phyloP scores from a whole-genome alignment of 306 rosid species.

The Citrullus mucosospermus region DNA sequence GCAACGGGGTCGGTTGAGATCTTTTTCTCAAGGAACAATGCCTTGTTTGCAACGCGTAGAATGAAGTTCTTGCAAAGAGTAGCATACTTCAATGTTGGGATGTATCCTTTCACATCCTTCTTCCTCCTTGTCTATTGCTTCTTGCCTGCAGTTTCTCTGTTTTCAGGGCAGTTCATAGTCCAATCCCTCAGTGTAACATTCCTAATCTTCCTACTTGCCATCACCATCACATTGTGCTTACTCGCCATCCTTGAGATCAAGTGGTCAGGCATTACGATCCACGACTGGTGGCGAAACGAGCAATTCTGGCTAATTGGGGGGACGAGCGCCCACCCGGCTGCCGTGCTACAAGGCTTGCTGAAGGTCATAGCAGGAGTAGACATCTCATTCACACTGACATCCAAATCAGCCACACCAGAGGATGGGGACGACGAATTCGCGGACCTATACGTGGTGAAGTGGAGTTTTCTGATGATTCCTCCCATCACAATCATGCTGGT shows the following conservation, averaged over 20 bases:
- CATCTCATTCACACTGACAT: conserved; percentile 70
- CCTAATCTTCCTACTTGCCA: conserved; percentile 48
- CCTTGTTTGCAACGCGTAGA: conserved; percentile 53
- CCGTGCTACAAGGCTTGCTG: conserved; percentile 66
- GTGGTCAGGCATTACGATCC: conserved; percentile 78
- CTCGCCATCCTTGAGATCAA: conserved; percentile 68
- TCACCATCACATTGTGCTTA: conserved; percentile 60
- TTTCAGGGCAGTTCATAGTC: conserved; percentile 75
- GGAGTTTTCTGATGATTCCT: conserved; percentile 88
- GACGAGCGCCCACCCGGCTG: conserved; percentile 81
- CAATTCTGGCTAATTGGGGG: conserved; percentile 89
- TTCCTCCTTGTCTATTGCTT: conserved; percentile 71
- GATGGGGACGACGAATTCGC: conserved; percentile 75
- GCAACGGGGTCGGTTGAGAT: conserved; percentile 85
- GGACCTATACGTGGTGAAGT: conserved; percentile 59
- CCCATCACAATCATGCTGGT: conserved; percentile 82
- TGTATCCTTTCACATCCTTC: conserved; percentile 85
- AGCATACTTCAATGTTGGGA: conserved; percentile 80
- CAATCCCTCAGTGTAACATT: conserved; percentile 50
- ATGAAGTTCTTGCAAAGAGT: conserved; percentile 76
- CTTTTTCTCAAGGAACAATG: conserved; percentile 73
- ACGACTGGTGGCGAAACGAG: conserved; percentile 87
- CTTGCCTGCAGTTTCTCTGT: conserved; percentile 64
- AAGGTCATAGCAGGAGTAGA: conserved; percentile 85
- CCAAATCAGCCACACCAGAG: conserved; percentile 61